Evolutionary conservation across 257 asterid genomes (phyloP), one percentile per base, ranked within the genome.

Genomic region (Plantago elongata): DNA sequence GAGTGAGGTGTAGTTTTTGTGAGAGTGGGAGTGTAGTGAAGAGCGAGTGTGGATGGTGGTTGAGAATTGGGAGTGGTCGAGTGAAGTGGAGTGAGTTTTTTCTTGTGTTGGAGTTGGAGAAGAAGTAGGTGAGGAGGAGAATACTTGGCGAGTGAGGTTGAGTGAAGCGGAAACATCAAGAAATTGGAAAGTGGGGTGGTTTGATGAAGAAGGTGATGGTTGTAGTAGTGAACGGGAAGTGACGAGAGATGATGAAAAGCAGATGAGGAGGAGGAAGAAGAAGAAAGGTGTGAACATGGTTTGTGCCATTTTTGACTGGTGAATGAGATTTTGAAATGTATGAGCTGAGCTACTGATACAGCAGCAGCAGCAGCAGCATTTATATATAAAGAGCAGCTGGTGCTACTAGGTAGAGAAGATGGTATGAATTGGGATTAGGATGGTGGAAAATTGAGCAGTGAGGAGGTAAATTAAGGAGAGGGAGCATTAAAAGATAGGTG

Each of bases 21-120:
- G 4, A 11, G 47, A 0, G 49, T 49, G 67, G 12, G 12, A 54
- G 12, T 27, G 47, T 6, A 89, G 57, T 11, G 83, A 62, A 15
- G 82, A 69, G 38, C 95, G 90, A 12, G 96, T 76, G 64, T 76
- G 92, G 52, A 89, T 67, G 1, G 94, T 17, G 66, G 83, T 60
- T 27, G 83, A 68, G 69, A 72, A 52, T 29, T 46, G 29, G 50
- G 9, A 1, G 65, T 15, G 16, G 57, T 17, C 49, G 13, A 54
- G 15, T 5, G 17, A 17, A 9, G 10, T 3, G 40, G 9, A 13
- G 51, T 54, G 29, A 9, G 3, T 1, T 16, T 16, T 4, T 10
- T 55, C 5, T 7, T 13, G 13, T 7, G 11, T 0, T 45, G 11
- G 69, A 34, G 3, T 15, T 15, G 11, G 62, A 9, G 47, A n/a